Base-by-base conservation (phyloP, 1,284 basidiomycete genomes). In the Mycena citricolor region DNA sequence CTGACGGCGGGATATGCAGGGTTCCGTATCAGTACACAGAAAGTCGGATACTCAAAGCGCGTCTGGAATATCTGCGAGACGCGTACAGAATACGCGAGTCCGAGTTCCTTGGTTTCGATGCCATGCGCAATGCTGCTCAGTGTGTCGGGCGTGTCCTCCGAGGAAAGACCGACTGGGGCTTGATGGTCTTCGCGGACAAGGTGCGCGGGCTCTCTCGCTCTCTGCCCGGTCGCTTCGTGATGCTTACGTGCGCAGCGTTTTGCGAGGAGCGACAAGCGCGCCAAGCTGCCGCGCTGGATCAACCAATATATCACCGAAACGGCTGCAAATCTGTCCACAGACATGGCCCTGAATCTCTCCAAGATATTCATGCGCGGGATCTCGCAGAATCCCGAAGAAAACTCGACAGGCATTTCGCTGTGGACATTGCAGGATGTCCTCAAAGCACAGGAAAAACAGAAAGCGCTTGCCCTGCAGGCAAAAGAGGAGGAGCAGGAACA, bases 171-270 rank as follows among this genome's bases (percentile, higher is more conserved):
- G 97, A 99, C 67, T 99, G 97, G 88, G 97, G 97, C 32, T 68
- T 99, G 59, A 99, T 99, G 97, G 85, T 99, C 12, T 99, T 99
- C 67, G 97, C 97, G 0, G 97, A 99, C 69, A 97, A 94, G 81
- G 93, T 91, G 42, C 35, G 74, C 61, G n/a, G 11, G 21, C 22
- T 31, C 25, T 8, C 17, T 23, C 25, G 26, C 26, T 21, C 5
- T 24, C 11, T 5, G 20, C 31, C n/a, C n/a, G n/a, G n/a, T n/a
- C n/a, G n/a, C n/a, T n/a, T n/a, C n/a, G n/a, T n/a, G n/a, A n/a
- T n/a, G n/a, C n/a, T n/a, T n/a, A n/a, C n/a, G n/a, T 54, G n/a
- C 22, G 7, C 60, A 97, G 94, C 88, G 97, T 8, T 99, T 98
- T 63, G 95, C 95, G 8, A 81, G 94, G 43, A 87, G 91, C 20